Percentiles rank a stretch among this genome's conserved stretches.
Conservation (phyloP, 805 yeast species). For the Myxozyma monticola region DNA sequence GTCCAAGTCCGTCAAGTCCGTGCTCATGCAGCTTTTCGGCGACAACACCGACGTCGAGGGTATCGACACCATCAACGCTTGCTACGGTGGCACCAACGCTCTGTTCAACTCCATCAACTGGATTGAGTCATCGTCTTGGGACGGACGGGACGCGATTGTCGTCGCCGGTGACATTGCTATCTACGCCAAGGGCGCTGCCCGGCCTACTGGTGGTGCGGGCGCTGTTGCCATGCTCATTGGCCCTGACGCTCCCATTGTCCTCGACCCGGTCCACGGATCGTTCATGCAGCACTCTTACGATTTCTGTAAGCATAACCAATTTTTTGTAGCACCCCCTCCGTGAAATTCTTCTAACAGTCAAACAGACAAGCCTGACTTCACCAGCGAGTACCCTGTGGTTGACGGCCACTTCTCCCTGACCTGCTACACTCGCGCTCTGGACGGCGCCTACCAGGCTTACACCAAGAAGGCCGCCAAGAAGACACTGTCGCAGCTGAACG, state of each 20-base stretch:
- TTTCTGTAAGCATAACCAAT: conserved; percentile 60
- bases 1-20: conserved; percentile 94
- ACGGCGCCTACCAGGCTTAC: conserved; percentile 79
- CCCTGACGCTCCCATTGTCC: conserved; percentile 95
- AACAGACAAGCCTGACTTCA: conserved; percentile 77
- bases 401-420: conserved; percentile 94
- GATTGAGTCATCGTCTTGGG: conserved; percentile 96
- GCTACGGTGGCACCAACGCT: conserved; percentile 98
- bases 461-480: conserved; percentile 67
- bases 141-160: conserved; percentile 95
- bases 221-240: conserved; percentile 92
- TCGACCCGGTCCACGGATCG: conserved; percentile 86
- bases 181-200: conserved; percentile 94
- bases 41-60: conserved; percentile 93
- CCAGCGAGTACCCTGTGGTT: conserved; percentile 93
- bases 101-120: conserved; percentile 91
- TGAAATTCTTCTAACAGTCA: background rate
- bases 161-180: conserved; percentile 98
- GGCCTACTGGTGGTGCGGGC: conserved; percentile 99
- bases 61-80: conserved; percentile 92
- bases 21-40: conserved; percentile 88
- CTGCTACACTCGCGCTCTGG: conserved; percentile 93
- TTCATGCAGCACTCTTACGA: conserved; percentile 97
- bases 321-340: background rate
- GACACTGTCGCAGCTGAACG: conserved; percentile 47